These are phyloP conservation scores for Cyberlindnera mrakii DNA, from an alignment of 805 yeast species.

Conservation along the genomic window DNA sequence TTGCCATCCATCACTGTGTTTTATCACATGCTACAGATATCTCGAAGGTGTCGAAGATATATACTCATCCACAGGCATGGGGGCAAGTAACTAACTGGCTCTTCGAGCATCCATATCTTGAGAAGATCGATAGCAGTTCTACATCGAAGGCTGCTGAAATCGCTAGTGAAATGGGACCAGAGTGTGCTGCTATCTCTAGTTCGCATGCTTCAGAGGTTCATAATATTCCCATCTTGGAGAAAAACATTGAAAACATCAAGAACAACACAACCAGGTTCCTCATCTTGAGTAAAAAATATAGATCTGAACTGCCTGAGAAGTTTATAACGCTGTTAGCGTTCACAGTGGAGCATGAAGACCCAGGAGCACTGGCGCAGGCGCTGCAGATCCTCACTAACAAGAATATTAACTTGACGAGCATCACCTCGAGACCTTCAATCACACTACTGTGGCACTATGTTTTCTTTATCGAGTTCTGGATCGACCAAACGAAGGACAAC, in stretches of 20 bases:
- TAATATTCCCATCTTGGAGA: conserved; percentile 45
- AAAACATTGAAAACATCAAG: conserved; percentile 62
- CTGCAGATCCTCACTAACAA: conserved; percentile 49
- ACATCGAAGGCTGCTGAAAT: conserved; percentile 81
- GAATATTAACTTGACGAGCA: conserved; percentile 60
- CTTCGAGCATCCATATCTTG: conserved; percentile 28
- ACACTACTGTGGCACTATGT: conserved; percentile 71
- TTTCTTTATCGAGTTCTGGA: conserved; percentile 70
- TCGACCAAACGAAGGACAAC: conserved; percentile 28
- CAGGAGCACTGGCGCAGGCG: conserved; percentile 71
- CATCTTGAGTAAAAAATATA: conserved; percentile 41
- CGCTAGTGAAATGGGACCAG: conserved; percentile 37
- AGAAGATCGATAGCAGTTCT: conserved; percentile 61
- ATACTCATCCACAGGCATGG: conserved; percentile 98
- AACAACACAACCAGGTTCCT: conserved; percentile 86
- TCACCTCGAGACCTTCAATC: conserved; percentile 72
- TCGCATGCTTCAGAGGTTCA: conserved; percentile 57
- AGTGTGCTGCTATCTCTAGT: conserved; percentile 70
- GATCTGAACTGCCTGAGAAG: conserved; percentile 4
- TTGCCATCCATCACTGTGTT: conserved; percentile 74
- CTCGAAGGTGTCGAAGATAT: conserved; percentile 46
- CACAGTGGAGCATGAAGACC: conserved; percentile 54
- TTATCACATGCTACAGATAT: conserved; percentile 41
- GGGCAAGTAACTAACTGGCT: conserved; percentile 74
- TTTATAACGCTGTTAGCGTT: conserved; percentile 55